phyloP scores from a whole-genome alignment of 164 flowering plant species.

The Magnolia changhungtana region DNA sequence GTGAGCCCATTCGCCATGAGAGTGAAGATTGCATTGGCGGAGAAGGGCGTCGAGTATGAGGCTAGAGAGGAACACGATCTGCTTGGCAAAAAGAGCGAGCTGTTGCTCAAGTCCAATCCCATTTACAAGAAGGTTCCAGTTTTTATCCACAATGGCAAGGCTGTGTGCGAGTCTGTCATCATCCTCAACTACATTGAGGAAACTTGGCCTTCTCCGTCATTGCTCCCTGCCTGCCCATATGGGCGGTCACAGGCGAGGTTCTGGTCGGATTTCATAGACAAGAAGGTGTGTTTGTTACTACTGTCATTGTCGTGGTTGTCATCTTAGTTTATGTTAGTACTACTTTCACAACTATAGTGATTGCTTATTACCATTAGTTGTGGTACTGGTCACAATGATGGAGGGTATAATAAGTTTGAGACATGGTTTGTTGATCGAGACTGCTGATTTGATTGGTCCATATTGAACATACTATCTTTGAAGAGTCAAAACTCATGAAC shows the following conservation, averaged over 20 bases:
- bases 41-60: conserved; percentile 42
- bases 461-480: too few relatives aligned
- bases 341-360: too few relatives aligned
- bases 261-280: conserved; percentile 56
- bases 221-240: conserved; percentile 44
- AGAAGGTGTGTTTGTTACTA: conserved; percentile 1
- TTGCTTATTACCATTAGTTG: too few relatives aligned
- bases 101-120: conserved; percentile 49
- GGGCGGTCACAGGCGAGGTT: conserved; percentile 40
- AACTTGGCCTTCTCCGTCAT: conserved; percentile 42
- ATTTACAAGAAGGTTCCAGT: conserved; percentile 51
- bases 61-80: conserved; percentile 34
- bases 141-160: conserved; percentile 41
- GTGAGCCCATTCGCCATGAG: conserved; percentile 45
- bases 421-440: too few relatives aligned
- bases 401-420: too few relatives aligned
- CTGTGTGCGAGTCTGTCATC: conserved; percentile 37
- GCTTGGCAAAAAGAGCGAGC: conserved; percentile 41
- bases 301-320: too few relatives aligned
- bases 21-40: conserved; percentile 42
- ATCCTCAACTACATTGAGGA: conserved; percentile 51
- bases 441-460: too few relatives aligned
- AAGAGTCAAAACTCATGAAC: too few relatives aligned
- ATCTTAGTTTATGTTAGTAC: too few relatives aligned
- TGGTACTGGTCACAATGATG: too few relatives aligned